These are phyloP conservation scores for Iris pallida DNA, from an alignment of 116 monocot species.

Conservation along the genomic window DNA sequence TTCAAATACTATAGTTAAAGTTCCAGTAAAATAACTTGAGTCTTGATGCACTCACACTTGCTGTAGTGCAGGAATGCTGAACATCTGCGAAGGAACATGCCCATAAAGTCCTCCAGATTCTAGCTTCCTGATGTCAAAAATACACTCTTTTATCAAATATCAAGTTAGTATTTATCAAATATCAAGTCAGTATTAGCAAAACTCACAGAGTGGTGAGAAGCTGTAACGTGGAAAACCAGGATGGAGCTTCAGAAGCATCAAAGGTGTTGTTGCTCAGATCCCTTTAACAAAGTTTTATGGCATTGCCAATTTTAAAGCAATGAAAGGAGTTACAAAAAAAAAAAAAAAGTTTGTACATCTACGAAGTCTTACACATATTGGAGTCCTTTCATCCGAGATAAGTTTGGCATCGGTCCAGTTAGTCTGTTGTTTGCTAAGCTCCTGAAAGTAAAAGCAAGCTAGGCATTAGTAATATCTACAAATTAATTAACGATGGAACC, in stretches of 20 bases:
- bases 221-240: constrained; percentile 32
- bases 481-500: not conserved
- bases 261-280: constrained; percentile 49
- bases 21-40: too few relatives aligned
- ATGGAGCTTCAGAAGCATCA: constrained; percentile 24
- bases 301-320: not conserved
- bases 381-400: constrained; percentile 22
- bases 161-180: too few relatives aligned
- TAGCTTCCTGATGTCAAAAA: too few relatives aligned
- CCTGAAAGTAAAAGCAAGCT: constrained; percentile 11
- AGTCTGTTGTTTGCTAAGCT: constrained; percentile 43
- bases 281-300: constrained; percentile 6
- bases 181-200: not conserved
- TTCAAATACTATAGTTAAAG: too few relatives aligned
- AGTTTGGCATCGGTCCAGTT: constrained; percentile 35
- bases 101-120: too few relatives aligned
- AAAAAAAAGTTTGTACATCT: too few relatives aligned
- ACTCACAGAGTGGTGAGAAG: constrained; percentile 36
- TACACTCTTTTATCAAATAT: too few relatives aligned
- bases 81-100: too few relatives aligned
- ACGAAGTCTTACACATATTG: constrained; percentile 30
- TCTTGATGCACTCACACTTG: too few relatives aligned
- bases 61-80: too few relatives aligned
- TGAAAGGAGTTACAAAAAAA: too few relatives aligned
- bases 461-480: too few relatives aligned